These are phyloP conservation scores for Sphaerobolus stellatus DNA, from an alignment of 1,284 basidiomycete species.

Conservation along the genomic window DNA sequence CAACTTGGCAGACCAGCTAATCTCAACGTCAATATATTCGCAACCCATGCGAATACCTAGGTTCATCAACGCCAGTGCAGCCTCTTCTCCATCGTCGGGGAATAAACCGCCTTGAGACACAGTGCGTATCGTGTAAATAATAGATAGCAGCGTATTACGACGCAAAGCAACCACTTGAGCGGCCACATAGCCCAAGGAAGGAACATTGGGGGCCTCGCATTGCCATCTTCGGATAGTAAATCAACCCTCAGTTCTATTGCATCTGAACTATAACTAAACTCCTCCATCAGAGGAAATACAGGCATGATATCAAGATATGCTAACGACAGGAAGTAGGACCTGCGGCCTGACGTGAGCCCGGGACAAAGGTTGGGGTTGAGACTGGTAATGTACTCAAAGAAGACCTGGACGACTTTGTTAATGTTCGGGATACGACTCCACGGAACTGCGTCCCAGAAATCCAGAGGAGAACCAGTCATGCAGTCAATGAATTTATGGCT, in stretches of 20 bases:
- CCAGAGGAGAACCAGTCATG: too few species aligned
- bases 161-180: slow-evolving; percentile 82
- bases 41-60: slow-evolving; percentile 82
- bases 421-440: slow-evolving; percentile 26
- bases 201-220: slow-evolving; percentile 53
- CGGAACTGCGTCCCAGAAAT: too few species aligned
- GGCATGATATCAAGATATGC: slow-evolving; percentile 87
- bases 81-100: slow-evolving; percentile 75
- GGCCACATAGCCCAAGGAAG: slow-evolving; percentile 73
- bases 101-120: slow-evolving; percentile 89
- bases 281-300: slow-evolving; percentile 68
- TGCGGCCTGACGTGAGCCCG: slow-evolving; percentile 56
- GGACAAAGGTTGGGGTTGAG: slow-evolving; percentile 64
- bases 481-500: slow-evolving; percentile 87
- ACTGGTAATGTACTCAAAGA: slow-evolving; percentile 89
- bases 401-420: slow-evolving; percentile 59
- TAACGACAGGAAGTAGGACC: slow-evolving; percentile 89
- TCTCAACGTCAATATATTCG: slow-evolving; percentile 94
- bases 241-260: slow-evolving; percentile 94
- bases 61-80: slow-evolving; percentile 76
- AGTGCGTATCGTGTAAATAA: slow-evolving; percentile 92
- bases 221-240: slow-evolving; percentile 59
- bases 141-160: slow-evolving; percentile 76
- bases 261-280: slow-evolving; percentile 83
- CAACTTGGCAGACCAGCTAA: slow-evolving; percentile 66